Evolutionary conservation across 371 early-diverging fungal species (phyloP), one percentile per base, ranked within the genome.

Genomic region (Phascolomyces articulosus): DNA sequence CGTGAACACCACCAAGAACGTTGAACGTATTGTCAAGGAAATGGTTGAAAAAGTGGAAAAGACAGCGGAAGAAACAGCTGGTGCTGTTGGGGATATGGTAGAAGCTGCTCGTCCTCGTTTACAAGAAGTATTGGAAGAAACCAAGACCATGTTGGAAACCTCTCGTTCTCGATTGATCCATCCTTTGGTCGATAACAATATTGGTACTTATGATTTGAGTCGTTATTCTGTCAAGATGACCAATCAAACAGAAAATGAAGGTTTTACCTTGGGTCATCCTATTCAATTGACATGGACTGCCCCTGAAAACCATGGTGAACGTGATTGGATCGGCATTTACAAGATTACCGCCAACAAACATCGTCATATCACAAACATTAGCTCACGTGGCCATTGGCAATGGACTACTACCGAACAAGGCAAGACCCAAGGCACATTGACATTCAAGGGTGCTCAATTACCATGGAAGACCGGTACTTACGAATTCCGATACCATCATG

Each of bases 251-350:
- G 34, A 34, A 34, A 62, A 57, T 3, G 60, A 74, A n/a, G 56
- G 44, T 0, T 84, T 75, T 62, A 70, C 79, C 18, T 80, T 95
- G 24, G 96, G 96, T 11, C 86, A 90, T 63, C 83, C 88, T 13
- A 89, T 96, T 48, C 69, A 64, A 1, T 77, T 94, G 2, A 62
- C 69, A 10, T 96, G 95, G 90, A 84, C 85, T 3, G 95, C 92
- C 1, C 93, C 88, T 20, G 77, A 71, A 62, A 85, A 85, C 61
- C 88, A 89, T 70, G 82, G 91, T 47, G 61, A 82, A n/a, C 80
- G 85, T 55, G 97, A 96, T 75, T 97, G 98, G 97, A 90, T 98
- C 66, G 98, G 96, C 29, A 77, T 96, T 3, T 98, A 96, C 75
- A 85, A 86, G 38, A 86, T 93, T 0, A 85, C 83, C 0, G 82